Evolutionary conservation across 2,329 filamentous ascomycete species (phyloP), one percentile per base, ranked within the genome.

Genomic region (Seiridium unicorne): DNA sequence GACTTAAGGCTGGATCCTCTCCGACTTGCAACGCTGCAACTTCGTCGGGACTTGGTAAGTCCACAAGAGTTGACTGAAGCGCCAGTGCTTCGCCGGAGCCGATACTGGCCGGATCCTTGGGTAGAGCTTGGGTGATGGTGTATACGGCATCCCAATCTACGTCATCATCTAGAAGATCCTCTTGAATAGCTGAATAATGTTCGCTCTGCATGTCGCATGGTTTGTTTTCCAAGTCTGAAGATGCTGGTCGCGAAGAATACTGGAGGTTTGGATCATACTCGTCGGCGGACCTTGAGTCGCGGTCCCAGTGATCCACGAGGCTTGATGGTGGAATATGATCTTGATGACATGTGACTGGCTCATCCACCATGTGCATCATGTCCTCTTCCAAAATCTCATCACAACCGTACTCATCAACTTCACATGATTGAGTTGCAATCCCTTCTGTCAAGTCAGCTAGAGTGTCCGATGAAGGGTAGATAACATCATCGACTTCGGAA

Each of bases 111-210:
- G 57, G 18, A 38, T 59, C 26, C 55, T 62, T 63, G 11, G 62
- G 61, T 3, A 65, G 59, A 6, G 46, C 49, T 46, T 58, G 63
- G 6, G 58, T 59, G 18, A 68, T 62, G 8, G 59, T 40, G 55
- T 67, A 61, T 6, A 80, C 67, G 4, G 63, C 54, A 46, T 73
- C 65, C 79, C 78, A 81, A 60, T 80, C 77, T 11, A 79, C 67
- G 3, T 76, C 75, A 10, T 77, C 70, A 34, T 74, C 70, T 6
- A 80, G 64, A 3, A 76, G 62, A 26, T 76, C 66, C n/a, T 69
- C 62, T 40, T 61, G 32, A 6, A 34, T 26, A 26, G 18, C 18
- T 26, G 18, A 26, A 26, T 2, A 26, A 26, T 48, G 55, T 61
- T 42, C 40, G 6, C 3, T 32, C 18, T 31, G 35, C 11, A 5